Conservation (phyloP, 352 stramenopile genomes). For the Bremia lactucae region DNA sequence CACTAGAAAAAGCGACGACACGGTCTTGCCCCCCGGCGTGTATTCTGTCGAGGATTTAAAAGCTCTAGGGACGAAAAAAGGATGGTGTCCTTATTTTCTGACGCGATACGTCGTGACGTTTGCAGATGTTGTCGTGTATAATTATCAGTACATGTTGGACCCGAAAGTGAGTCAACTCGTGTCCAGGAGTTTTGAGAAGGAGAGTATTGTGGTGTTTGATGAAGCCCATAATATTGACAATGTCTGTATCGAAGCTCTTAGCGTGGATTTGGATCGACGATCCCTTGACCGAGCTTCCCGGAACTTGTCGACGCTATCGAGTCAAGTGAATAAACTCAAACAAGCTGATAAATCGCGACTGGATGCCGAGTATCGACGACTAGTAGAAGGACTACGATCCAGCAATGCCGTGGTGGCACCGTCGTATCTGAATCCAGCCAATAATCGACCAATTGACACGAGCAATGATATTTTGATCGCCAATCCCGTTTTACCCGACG, state of each 20-base stretch:
- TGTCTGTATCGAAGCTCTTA: slow-evolving; percentile 98
- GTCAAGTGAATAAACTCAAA: slow-evolving; percentile 83
- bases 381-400: slow-evolving; percentile 93
- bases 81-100: slow-evolving; percentile 98
- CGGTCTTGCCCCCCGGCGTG: slow-evolving; percentile 86
- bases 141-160: slow-evolving; percentile 99
- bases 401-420: slow-evolving; percentile 67
- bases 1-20: slow-evolving; percentile 80
- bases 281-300: slow-evolving; percentile 87
- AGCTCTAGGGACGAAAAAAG: slow-evolving; percentile 79
- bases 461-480: slow-evolving; percentile 56
- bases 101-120: slow-evolving; percentile 95
- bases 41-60: slow-evolving; percentile 97
- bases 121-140: slow-evolving; percentile 97
- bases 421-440: slow-evolving; percentile 33
- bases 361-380: slow-evolving; percentile 90
- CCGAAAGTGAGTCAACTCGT: slow-evolving; percentile 90
- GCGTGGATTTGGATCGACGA: slow-evolving; percentile 91
- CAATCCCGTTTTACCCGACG: slow-evolving; percentile 77
- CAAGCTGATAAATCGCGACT: slow-evolving; percentile 85
- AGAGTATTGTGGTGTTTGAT: slow-evolving; percentile 93
- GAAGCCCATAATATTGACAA: slow-evolving; percentile 99
- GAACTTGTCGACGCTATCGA: slow-evolving; percentile 75
- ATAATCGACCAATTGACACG: slow-evolving; percentile 35
- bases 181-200: slow-evolving; percentile 90